phyloP scores from a whole-genome alignment of 83 land plant genomes.

The Diphasiastrum complanatum region DNA sequence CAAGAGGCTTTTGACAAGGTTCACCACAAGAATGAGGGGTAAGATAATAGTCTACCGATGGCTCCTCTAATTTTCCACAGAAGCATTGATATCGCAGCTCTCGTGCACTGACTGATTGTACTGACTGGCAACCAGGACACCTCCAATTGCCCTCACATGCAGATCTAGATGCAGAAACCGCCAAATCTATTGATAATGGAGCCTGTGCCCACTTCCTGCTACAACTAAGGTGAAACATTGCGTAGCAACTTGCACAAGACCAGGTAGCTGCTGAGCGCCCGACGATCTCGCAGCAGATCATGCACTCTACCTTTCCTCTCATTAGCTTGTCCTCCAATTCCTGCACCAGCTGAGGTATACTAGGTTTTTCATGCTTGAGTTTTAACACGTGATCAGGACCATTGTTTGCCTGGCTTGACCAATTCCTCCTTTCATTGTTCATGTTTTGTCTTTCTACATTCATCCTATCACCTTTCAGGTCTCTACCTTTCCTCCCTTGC shows the following conservation, averaged over 20 bases:
- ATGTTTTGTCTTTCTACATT: no score
- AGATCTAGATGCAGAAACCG: conserved; percentile 26
- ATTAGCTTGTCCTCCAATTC: conserved; percentile 83
- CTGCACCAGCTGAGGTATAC: conserved; percentile 76
- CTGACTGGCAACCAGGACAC: conserved; percentile 94
- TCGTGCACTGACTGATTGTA: conserved; percentile 45
- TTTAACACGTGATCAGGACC: no score
- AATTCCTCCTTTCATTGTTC: no score
- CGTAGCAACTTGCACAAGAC: conserved; percentile 85
- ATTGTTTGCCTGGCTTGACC: no score
- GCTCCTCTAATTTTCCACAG: conserved; percentile 73
- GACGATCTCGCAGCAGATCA: conserved; percentile 94
- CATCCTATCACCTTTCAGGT: no score
- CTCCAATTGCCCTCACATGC: conserved; percentile 71
- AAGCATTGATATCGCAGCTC: conserved; percentile 79
- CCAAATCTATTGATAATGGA: conserved; percentile 51
- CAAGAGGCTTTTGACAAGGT: conserved; percentile 75
- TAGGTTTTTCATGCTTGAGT: conserved; percentile 23
- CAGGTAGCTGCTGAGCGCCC: conserved; percentile 68
- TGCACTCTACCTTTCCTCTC: conserved; percentile 76
- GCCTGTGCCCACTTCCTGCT: conserved; percentile 90
- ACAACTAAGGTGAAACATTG: conserved; percentile 81
- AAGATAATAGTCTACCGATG: conserved; percentile 71
- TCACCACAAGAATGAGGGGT: conserved; percentile 98
- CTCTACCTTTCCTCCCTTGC: no score